phyloP scores from a whole-genome alignment of 345 rosid genomes.

The Eutrema japonicum region DNA sequence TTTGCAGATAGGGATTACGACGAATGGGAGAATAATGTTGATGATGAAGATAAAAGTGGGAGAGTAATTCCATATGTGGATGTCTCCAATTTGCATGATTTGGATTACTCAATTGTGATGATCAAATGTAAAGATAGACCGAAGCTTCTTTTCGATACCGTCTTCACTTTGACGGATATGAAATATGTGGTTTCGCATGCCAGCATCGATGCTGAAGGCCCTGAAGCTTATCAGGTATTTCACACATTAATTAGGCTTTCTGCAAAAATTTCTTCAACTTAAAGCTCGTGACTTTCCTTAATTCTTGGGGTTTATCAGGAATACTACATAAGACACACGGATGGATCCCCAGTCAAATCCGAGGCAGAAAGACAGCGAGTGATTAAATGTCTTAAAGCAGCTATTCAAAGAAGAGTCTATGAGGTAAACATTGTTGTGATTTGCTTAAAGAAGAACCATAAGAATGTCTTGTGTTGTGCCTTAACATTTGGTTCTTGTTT shows the following conservation, averaged over 20 bases:
- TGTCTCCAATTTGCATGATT: constrained; percentile 74
- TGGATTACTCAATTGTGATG: constrained; percentile 80
- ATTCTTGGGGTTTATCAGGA: constrained; percentile 52
- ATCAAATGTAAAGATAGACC: constrained; percentile 88
- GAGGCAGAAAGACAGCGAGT: constrained; percentile 80
- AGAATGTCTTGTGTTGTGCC: background rate
- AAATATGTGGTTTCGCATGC: constrained; percentile 91
- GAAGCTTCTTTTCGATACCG: constrained; percentile 86
- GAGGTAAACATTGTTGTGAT: constrained; percentile 52
- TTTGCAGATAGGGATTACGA: constrained; percentile 91
- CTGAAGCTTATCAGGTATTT: constrained; percentile 74
- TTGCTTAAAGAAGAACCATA: constrained; percentile 8
- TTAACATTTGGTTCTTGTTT: constrained; percentile 21
- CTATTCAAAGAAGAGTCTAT: constrained; percentile 87
- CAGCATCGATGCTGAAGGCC: constrained; percentile 67
- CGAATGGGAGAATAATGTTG: constrained; percentile 50
- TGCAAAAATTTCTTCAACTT: background rate
- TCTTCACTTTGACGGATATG: constrained; percentile 93
- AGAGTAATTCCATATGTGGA: constrained; percentile 65
- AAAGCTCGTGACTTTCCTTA: constrained; percentile 4
- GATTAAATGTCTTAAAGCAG: constrained; percentile 88
- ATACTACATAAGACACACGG: constrained; percentile 76
- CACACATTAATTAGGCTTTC: background rate
- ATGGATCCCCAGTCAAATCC: constrained; percentile 87
- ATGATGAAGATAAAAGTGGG: constrained; percentile 43